Conservation (phyloP, 441 rosid species). For the Populus hybrid region DNA sequence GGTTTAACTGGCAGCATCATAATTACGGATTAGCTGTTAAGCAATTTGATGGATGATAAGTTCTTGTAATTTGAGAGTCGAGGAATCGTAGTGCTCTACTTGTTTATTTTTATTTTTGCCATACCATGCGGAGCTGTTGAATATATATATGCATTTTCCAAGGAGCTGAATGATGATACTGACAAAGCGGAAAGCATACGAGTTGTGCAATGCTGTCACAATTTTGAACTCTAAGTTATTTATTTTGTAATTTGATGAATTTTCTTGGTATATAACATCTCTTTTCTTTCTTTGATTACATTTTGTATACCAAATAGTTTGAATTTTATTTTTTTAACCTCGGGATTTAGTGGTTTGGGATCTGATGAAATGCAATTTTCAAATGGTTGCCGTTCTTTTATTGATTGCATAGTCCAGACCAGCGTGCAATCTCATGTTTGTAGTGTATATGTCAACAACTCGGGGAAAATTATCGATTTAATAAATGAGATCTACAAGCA, state of each 20-base stretch:
- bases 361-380: background rate
- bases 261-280: background rate
- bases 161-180: background rate
- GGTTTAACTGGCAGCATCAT: slow-evolving; percentile 6
- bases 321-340: background rate
- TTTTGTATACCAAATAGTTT: background rate
- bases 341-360: background rate
- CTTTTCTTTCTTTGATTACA: background rate
- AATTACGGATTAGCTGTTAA: slow-evolving; percentile 5
- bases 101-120: background rate
- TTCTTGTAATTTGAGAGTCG: background rate
- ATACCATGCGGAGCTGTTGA: background rate
- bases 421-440: background rate
- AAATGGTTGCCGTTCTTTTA: background rate
- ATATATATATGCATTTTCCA: background rate
- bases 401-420: background rate
- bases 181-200: background rate
- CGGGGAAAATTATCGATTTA: background rate
- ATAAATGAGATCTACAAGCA: background rate
- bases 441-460: background rate
- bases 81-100: background rate
- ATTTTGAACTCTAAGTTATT: background rate
- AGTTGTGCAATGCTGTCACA: background rate
- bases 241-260: background rate
- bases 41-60: background rate